Conservation (phyloP, 2,329 filamentous ascomycete genomes). For the Zasmidium angulare region DNA sequence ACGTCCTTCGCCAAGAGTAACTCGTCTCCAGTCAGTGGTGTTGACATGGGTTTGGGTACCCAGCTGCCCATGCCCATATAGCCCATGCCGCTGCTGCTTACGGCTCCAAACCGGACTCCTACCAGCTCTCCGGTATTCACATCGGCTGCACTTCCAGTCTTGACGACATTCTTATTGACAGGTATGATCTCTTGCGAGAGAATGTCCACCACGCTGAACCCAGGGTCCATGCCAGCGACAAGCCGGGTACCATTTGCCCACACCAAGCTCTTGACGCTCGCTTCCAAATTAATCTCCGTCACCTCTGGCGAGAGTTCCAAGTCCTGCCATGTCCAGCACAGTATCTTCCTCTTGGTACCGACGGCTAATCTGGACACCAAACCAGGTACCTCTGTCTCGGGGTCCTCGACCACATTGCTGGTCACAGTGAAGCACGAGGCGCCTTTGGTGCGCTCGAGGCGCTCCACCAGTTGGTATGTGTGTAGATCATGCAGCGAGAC, state of each 20-base stretch:
- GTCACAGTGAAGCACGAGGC: constrained; percentile 89
- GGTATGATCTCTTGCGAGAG: constrained; percentile 71
- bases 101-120: constrained; percentile 70
- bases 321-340: constrained; percentile 95
- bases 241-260: constrained; percentile 88
- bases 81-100: constrained; percentile 84
- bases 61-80: constrained; percentile 94
- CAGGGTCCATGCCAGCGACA: constrained; percentile 85
- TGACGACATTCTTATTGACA: constrained; percentile 54
- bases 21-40: constrained; percentile 77
- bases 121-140: constrained; percentile 61
- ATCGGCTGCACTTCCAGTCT: constrained; percentile 21
- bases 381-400: constrained; percentile 80
- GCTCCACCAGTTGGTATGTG: constrained; percentile 78
- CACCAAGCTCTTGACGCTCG: constrained; percentile 81
- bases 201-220: constrained; percentile 87
- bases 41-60: constrained; percentile 85
- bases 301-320: constrained; percentile 78
- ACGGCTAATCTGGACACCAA: constrained; percentile 91
- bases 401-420: constrained; percentile 91
- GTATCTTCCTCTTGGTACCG: constrained; percentile 82
- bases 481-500: constrained; percentile 88
- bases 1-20: constrained; percentile 96
- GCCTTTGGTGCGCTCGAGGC: constrained; percentile 78
- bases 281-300: constrained; percentile 74